These are phyloP conservation scores for Rhododendron henanense DNA, from an alignment of 148 eudicot genomes.

Conservation along the genomic window DNA sequence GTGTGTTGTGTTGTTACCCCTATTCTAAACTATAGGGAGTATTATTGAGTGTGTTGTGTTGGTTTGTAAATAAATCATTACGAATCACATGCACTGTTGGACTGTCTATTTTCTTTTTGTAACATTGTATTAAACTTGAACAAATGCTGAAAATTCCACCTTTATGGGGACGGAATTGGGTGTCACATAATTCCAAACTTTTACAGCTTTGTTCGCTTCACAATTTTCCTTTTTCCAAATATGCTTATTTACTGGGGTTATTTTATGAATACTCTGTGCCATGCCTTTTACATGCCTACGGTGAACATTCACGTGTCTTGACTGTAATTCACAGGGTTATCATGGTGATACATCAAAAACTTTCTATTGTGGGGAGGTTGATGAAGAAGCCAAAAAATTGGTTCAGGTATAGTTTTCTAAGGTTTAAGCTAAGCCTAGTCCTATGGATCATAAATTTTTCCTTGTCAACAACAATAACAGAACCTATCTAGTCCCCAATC, in stretches of 20 bases:
- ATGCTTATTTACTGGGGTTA: neutral
- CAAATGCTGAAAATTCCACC: neutral
- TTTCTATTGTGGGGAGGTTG: constrained; percentile 81
- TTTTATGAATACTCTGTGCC: neutral
- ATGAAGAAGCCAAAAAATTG: constrained; percentile 71
- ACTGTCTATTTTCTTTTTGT: neutral
- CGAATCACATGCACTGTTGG: neutral
- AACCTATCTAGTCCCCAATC: no score
- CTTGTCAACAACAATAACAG: neutral
- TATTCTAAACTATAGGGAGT: neutral
- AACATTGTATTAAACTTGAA: neutral
- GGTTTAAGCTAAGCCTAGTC: neutral
- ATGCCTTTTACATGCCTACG: neutral
- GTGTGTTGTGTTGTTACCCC: neutral
- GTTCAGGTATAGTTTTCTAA: constrained; percentile 54
- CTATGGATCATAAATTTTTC: neutral
- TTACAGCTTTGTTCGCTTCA: neutral
- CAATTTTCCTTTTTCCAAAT: neutral
- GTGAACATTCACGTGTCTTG: constrained; percentile 10
- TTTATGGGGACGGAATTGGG: neutral
- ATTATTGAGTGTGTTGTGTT: neutral
- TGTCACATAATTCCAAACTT: neutral
- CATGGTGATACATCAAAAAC: constrained; percentile 98
- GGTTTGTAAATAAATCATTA: neutral
- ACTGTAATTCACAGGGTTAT: constrained; percentile 64